Evolutionary conservation across 1,284 basidiomycete species (phyloP).

Genomic region (Ganoderma lingzhi): DNA sequence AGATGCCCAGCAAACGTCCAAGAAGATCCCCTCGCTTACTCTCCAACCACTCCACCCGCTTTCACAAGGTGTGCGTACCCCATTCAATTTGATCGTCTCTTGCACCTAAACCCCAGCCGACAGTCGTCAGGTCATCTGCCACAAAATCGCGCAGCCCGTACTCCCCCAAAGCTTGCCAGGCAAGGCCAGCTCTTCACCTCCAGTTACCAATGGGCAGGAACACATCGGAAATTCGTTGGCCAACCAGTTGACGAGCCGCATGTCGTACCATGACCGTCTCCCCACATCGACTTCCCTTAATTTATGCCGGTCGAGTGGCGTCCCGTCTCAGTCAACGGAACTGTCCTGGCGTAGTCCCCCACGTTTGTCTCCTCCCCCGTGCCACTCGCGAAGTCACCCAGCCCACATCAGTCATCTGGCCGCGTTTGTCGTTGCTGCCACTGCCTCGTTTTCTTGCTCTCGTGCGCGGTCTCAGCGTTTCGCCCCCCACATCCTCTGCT

Average conservation of each 20-base stretch:
- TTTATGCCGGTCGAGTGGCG: not conserved
- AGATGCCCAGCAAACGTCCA: not conserved
- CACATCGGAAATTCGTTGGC: not conserved
- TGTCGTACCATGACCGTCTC: not conserved
- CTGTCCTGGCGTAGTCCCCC: not conserved
- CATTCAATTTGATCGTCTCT: not conserved
- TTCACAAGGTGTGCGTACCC: slow-evolving; percentile 2
- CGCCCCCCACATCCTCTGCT: not conserved
- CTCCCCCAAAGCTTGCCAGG: not conserved
- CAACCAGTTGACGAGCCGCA: not conserved
- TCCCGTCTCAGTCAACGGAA: not conserved
- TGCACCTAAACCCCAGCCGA: not conserved
- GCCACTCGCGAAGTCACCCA: not conserved
- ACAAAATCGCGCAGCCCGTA: not conserved
- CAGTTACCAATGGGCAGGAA: not conserved
- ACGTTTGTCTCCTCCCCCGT: not conserved
- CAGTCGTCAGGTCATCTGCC: not conserved
- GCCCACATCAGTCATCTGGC: not conserved
- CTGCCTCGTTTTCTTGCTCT: not conserved
- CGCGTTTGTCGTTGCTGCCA: not conserved
- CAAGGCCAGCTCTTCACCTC: not conserved
- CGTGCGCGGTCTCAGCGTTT: not conserved
- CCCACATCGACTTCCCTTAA: not conserved
- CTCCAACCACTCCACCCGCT: not conserved
- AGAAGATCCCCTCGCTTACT: not conserved